Percentiles rank a stretch among this genome's conserved stretches.
Conservation (phyloP, 2,329 filamentous ascomycete genomes). For the Zymoseptoria tritici region DNA sequence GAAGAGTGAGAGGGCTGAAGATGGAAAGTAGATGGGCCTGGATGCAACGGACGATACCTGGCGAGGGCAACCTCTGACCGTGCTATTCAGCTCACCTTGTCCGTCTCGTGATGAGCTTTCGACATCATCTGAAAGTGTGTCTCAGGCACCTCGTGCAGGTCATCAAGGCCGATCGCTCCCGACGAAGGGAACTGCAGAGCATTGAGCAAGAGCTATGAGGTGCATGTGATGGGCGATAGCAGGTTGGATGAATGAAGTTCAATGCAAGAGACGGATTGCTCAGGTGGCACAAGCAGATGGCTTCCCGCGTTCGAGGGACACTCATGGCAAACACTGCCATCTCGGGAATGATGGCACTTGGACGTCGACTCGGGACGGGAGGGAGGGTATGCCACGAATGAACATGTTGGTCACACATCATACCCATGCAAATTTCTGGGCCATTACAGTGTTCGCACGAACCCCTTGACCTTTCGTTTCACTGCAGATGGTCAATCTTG, state of each 20-base stretch:
- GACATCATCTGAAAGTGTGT: neutral
- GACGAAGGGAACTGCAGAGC: too few species aligned
- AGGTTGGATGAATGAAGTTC: neutral
- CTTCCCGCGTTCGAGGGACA: neutral
- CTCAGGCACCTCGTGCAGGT: neutral
- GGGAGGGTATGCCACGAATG: too few species aligned
- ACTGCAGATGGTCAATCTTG: neutral
- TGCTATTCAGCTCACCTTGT: neutral
- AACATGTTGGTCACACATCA: neutral
- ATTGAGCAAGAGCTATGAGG: neutral
- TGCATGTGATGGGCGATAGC: neutral
- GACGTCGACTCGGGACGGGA: neutral
- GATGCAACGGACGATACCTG: neutral
- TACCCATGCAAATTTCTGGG: neutral
- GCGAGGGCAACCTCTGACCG: neutral
- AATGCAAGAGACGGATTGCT: neutral
- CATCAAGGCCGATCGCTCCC: neutral
- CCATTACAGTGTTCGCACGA: neutral
- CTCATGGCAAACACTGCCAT: neutral
- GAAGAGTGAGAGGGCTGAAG: neutral
- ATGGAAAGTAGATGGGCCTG: neutral
- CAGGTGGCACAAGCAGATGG: too few species aligned
- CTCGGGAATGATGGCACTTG: neutral
- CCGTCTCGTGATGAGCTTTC: neutral
- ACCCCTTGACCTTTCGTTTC: too few species aligned